These are phyloP conservation scores for Mycena pura DNA, from an alignment of 768 basidiomycete species.

Conservation along the genomic window DNA sequence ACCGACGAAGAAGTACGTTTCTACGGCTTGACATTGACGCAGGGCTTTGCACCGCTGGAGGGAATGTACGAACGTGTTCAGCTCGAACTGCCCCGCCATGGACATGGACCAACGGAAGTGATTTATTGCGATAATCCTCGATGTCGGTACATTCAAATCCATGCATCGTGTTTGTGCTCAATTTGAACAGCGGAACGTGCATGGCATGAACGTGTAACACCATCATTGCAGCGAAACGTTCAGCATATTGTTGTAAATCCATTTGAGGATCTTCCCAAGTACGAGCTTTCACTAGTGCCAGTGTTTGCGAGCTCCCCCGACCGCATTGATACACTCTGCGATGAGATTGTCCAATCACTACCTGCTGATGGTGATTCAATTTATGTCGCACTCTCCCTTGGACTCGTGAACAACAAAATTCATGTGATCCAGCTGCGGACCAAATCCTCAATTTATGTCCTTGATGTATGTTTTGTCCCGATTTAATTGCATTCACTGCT, in stretches of 20 bases:
- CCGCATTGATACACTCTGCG: background rate
- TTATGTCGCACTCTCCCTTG: background rate
- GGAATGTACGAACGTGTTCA: constrained; percentile 16
- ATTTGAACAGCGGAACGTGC: constrained; percentile 12
- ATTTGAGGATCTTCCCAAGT: constrained; percentile 9
- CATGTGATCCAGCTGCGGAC: background rate
- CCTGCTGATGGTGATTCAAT: background rate
- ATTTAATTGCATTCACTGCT: background rate
- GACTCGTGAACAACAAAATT: background rate
- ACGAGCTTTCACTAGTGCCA: background rate
- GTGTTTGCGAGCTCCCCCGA: constrained; percentile 1
- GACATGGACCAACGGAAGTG: constrained; percentile 10
- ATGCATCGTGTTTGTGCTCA: background rate
- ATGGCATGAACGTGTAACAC: constrained; percentile 18
- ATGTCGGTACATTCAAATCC: constrained; percentile 12
- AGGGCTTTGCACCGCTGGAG: constrained; percentile 13
- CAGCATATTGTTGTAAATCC: constrained; percentile 19
- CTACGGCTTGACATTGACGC: constrained; percentile 16
- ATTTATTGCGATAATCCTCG: constrained; percentile 26
- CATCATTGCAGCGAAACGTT: constrained; percentile 15
- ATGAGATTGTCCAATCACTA: constrained; percentile 4
- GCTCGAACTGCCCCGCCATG: constrained; percentile 10
- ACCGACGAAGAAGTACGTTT: constrained; percentile 21
- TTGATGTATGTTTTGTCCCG: background rate
- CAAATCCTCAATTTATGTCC: background rate